Conservation (phyloP, 2,329 filamentous ascomycete species). For the Furcasterigmium furcatum region DNA sequence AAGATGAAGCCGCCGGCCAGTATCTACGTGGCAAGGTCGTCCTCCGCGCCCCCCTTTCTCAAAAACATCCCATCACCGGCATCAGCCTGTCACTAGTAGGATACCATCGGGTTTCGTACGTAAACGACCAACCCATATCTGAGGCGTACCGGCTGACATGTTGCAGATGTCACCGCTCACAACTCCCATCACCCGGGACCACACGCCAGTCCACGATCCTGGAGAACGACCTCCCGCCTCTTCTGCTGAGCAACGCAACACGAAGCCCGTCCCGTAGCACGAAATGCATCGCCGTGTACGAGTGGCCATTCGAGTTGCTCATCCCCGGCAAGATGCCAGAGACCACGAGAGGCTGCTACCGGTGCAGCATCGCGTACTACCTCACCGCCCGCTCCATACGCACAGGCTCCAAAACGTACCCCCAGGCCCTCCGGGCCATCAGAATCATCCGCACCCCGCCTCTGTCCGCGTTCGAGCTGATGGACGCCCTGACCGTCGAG, state of each 20-base stretch:
- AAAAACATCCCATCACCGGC: background rate
- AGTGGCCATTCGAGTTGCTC: constrained; percentile 6
- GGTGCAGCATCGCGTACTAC: constrained; percentile 7
- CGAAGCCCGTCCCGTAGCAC: no score
- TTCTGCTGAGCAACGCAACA: background rate
- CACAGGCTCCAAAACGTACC: background rate
- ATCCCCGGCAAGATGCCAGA: constrained; percentile 1
- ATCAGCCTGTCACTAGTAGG: background rate
- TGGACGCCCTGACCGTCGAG: constrained; percentile 5
- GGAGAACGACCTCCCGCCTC: constrained; percentile 4
- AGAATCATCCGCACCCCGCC: constrained; percentile 3
- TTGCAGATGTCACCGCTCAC: background rate
- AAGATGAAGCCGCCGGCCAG: no score
- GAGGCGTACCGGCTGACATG: background rate
- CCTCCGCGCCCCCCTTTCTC: background rate
- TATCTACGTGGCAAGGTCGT: no score
- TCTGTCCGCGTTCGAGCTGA: constrained; percentile 5
- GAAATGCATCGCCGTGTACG: background rate
- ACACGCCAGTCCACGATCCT: background rate
- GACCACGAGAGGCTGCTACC: constrained; percentile 2
- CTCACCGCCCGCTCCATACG: constrained; percentile 5
- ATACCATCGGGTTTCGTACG: background rate
- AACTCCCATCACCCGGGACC: background rate
- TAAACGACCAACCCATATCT: background rate
- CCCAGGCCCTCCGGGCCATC: background rate